A percentile compares a stretch with the other conserved stretches of the same genome.
These are phyloP conservation scores for Vaccinium myrtillus DNA, from an alignment of 148 eudicot species.

Conservation along the genomic window DNA sequence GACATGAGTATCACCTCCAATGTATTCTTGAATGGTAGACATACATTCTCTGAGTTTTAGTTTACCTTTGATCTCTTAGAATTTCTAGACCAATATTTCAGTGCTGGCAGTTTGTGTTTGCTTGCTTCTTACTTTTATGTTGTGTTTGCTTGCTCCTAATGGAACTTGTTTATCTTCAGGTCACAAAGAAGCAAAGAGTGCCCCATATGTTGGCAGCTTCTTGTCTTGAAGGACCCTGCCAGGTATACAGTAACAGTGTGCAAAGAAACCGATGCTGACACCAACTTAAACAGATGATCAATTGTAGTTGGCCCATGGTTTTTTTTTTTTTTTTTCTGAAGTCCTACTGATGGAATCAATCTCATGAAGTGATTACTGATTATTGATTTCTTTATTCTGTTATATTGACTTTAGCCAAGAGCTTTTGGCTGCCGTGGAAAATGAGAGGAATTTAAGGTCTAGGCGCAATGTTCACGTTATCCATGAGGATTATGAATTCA, in stretches of 20 bases:
- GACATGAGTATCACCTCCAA: slow-evolving; percentile 84
- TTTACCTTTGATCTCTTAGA: not conserved
- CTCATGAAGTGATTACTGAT: not conserved
- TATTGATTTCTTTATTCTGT: not conserved
- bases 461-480: slow-evolving; percentile 22
- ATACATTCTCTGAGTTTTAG: not conserved
- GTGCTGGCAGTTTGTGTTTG: not conserved
- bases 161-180: slow-evolving; percentile 36
- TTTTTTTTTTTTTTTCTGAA: not conserved
- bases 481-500: slow-evolving; percentile 28
- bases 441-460: slow-evolving; percentile 49
- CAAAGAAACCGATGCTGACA: not conserved
- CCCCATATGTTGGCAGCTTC: slow-evolving; percentile 78
- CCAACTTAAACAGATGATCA: not conserved
- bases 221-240: slow-evolving; percentile 62
- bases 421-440: slow-evolving; percentile 59
- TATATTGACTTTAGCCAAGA: slow-evolving; percentile 53
- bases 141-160: not conserved
- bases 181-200: slow-evolving; percentile 81
- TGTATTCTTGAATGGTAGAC: slow-evolving; percentile 82
- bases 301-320: not conserved
- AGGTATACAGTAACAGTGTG: slow-evolving; percentile 38
- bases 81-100: not conserved
- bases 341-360: not conserved
- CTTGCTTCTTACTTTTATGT: not conserved